Evolutionary conservation across 768 basidiomycete genomes (phyloP).

Genomic region (Calocybe indica): DNA sequence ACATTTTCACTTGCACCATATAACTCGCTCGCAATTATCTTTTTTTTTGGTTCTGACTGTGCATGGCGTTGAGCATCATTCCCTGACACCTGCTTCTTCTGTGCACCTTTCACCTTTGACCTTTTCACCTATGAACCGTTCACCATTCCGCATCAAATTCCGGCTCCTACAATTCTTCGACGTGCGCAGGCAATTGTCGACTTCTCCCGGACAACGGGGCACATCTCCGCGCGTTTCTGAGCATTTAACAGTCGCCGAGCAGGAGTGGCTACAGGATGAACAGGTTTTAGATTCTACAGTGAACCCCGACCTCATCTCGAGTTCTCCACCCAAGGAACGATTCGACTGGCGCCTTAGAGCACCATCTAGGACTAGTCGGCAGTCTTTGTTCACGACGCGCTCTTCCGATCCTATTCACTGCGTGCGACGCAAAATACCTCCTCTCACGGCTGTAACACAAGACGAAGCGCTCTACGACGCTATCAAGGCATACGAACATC

Average conservation of each 20-base stretch:
- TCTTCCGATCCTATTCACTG: too few relatives aligned
- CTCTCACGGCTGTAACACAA: slow-evolving; percentile 21
- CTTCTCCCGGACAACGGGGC: slow-evolving; percentile 1
- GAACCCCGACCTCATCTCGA: slow-evolving; percentile 4
- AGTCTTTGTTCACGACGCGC: too few relatives aligned
- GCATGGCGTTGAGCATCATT: too few relatives aligned
- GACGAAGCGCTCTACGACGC: slow-evolving; percentile 43
- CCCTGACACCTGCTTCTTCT: too few relatives aligned
- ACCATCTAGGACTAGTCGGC: slow-evolving; percentile 28
- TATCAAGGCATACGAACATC: slow-evolving; percentile 46
- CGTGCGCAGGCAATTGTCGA: neutral
- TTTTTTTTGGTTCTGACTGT: too few relatives aligned
- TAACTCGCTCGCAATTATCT: too few relatives aligned
- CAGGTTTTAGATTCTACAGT: slow-evolving; percentile 3
- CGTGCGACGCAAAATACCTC: slow-evolving; percentile 34
- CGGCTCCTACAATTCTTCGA: too few relatives aligned
- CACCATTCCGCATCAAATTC: too few relatives aligned
- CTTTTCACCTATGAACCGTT: too few relatives aligned
- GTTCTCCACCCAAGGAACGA: slow-evolving; percentile 21
- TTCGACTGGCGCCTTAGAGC: slow-evolving; percentile 63
- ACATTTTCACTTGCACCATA: too few relatives aligned
- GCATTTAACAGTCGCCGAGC: slow-evolving; percentile 23
- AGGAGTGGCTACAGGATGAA: slow-evolving; percentile 32
- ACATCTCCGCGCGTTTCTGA: neutral
- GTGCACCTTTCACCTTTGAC: too few relatives aligned